Evolutionary conservation across 306 rosid genomes (phyloP), one percentile per base, ranked within the genome.

Genomic region (Sesbania bispinosa): DNA sequence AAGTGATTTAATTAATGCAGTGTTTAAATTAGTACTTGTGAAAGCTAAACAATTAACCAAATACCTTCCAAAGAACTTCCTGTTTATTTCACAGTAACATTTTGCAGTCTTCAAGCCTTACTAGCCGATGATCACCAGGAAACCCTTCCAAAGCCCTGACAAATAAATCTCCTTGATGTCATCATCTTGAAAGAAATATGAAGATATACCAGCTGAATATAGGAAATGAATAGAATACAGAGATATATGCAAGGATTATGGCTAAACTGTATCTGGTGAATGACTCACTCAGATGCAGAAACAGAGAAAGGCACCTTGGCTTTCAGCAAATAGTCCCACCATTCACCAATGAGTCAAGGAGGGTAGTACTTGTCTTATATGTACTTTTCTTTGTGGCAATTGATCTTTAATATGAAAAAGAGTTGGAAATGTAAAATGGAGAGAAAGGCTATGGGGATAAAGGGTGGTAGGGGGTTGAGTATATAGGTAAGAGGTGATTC

Each of bases 1-100:
- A n/a, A n/a, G n/a, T n/a, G n/a, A n/a, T n/a, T n/a, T n/a, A n/a
- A n/a, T n/a, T n/a, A n/a, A n/a, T n/a, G n/a, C n/a, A n/a, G n/a
- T n/a, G n/a, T n/a, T n/a, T n/a, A n/a, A n/a, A n/a, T n/a, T n/a
- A n/a, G n/a, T n/a, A n/a, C n/a, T n/a, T n/a, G n/a, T n/a, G n/a
- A n/a, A n/a, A n/a, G n/a, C n/a, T n/a, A n/a, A n/a, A n/a, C n/a
- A n/a, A n/a, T n/a, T 14, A 63, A 76, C 47, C 3, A 15, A 55
- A 52, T 71, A 82, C 86, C 86, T 82, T 72, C 47, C 38, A 62
- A 19, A 45, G 23, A 62, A 27, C 3, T 61, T 73, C 42, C 7
- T 4, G 52, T 38, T 29, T 33, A 48, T 21, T 74, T 73, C 62
- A 68, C 41, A 38, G 33, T 38, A 32, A 69, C 45, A 46, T 75